These are phyloP conservation scores for Fusarium tuaranense DNA, from an alignment of 2,329 filamentous ascomycete genomes.

Conservation along the genomic window DNA sequence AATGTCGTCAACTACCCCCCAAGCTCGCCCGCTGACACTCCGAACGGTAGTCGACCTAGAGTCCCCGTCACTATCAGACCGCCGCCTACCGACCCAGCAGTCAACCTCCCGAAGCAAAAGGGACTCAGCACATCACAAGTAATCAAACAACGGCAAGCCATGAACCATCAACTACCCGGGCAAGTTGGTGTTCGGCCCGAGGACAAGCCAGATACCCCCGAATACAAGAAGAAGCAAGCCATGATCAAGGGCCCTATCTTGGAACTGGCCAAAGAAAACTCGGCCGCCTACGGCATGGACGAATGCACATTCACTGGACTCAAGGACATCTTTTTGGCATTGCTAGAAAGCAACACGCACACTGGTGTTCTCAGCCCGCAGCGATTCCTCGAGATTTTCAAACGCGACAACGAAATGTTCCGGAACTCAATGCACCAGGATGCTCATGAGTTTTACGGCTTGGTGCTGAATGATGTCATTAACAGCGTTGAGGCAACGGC, in stretches of 20 bases:
- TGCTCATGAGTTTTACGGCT: constrained; percentile 95
- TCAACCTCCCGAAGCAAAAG: constrained; percentile 58
- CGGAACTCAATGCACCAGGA: constrained; percentile 98
- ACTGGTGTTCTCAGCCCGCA: constrained; percentile 93
- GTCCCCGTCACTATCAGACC: constrained; percentile 72
- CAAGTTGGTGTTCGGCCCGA: constrained; percentile 76
- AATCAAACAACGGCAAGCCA: constrained; percentile 66
- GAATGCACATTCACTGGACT: constrained; percentile 95
- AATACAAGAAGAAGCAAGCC: constrained; percentile 98
- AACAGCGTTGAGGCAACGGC: constrained; percentile 93
- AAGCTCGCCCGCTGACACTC: constrained; percentile 75
- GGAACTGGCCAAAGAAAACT: constrained; percentile 85
- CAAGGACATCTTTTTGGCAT: constrained; percentile 94
- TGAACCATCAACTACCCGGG: constrained; percentile 66
- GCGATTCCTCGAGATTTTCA: constrained; percentile 92
- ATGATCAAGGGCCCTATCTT: constrained; percentile 89
- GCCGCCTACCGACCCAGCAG: constrained; percentile 60
- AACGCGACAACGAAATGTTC: constrained; percentile 97
- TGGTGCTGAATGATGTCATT: constrained; percentile 96
- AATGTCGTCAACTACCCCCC: constrained; percentile 92
- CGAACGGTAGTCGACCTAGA: constrained; percentile 68
- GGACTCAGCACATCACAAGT: constrained; percentile 67
- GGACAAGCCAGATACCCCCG: constrained; percentile 93
- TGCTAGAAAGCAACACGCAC: constrained; percentile 83
- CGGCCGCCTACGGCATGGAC: constrained; percentile 86